A percentile compares a stretch with the other conserved stretches of the same genome.
These are phyloP conservation scores for Cercophora newfieldiana DNA, from an alignment of 495 filamentous ascomycete genomes.

Conservation along the genomic window DNA sequence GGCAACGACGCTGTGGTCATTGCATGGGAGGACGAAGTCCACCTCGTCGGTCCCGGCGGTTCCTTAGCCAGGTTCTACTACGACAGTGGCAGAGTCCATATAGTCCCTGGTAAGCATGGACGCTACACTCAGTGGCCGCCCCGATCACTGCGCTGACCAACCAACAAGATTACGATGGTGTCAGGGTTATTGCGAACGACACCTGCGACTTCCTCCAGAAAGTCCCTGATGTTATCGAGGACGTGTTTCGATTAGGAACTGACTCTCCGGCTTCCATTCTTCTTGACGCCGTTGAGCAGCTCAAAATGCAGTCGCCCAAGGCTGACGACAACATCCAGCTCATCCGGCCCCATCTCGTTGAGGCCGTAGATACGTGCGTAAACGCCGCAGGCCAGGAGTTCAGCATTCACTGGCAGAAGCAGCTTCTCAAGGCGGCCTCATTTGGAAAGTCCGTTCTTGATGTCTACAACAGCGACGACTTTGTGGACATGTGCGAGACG, in stretches of 20 bases:
- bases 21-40: constrained; percentile 98
- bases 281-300: constrained; percentile 85
- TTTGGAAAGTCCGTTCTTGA: constrained; percentile 97
- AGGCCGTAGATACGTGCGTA: constrained; percentile 90
- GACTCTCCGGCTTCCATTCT: constrained; percentile 80
- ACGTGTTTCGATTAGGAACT: constrained; percentile 85
- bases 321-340: constrained; percentile 97
- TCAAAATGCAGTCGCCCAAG: constrained; percentile 92
- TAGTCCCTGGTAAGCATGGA: constrained; percentile 67
- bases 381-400: constrained; percentile 92
- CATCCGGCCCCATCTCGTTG: constrained; percentile 79
- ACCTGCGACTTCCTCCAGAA: constrained; percentile 94
- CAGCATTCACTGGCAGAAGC: constrained; percentile 88
- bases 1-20: constrained; percentile 92
- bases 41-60: constrained; percentile 84
- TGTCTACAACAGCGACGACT: constrained; percentile 95
- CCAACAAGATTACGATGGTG: constrained; percentile 79
- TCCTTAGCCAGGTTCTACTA: constrained; percentile 83
- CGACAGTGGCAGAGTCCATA: constrained; percentile 77
- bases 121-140: constrained; percentile 43
- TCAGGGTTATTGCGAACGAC: constrained; percentile 84
- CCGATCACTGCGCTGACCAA: constrained; percentile 53
- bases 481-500: constrained; percentile 97
- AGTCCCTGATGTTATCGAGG: constrained; percentile 82
- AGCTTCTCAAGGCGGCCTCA: constrained; percentile 88